These are phyloP conservation scores for Mucor velutinosus DNA, from an alignment of 371 early-diverging fungal genomes.

Conservation along the genomic window DNA sequence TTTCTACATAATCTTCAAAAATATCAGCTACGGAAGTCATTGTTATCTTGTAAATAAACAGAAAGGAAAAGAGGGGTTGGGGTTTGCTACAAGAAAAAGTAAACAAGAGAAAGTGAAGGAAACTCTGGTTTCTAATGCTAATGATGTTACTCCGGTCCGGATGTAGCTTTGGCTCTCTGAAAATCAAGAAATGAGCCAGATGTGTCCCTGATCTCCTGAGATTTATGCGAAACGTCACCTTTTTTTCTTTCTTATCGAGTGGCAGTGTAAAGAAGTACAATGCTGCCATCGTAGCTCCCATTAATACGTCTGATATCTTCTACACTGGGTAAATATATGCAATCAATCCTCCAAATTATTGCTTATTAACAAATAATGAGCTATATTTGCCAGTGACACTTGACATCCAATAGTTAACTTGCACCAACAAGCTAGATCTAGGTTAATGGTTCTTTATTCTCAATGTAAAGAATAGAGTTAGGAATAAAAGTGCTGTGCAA, in stretches of 20 bases:
- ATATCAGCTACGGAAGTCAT: conserved; percentile 55
- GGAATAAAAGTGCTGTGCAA: background rate
- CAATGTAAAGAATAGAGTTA: background rate
- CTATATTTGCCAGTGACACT: no score
- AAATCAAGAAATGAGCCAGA: no score
- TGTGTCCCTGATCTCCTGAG: no score
- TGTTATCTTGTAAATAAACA: background rate
- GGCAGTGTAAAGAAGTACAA: no score
- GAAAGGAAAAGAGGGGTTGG: background rate
- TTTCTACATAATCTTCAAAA: conserved; percentile 58
- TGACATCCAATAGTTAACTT: no score
- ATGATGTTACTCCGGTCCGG: background rate
- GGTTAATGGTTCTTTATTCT: background rate
- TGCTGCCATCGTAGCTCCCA: no score
- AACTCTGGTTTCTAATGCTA: background rate
- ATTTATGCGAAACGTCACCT: no score
- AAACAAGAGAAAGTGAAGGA: background rate
- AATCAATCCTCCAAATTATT: no score
- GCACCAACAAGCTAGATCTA: background rate
- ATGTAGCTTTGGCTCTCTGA: background rate
- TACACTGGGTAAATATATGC: no score
- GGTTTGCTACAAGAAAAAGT: background rate
- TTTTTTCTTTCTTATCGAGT: no score
- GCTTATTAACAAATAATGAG: no score
- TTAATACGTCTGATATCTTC: no score